A percentile compares a stretch with the other conserved stretches of the same genome.
These are phyloP conservation scores for Postia placenta DNA, from an alignment of 768 basidiomycete species.

Conservation along the genomic window DNA sequence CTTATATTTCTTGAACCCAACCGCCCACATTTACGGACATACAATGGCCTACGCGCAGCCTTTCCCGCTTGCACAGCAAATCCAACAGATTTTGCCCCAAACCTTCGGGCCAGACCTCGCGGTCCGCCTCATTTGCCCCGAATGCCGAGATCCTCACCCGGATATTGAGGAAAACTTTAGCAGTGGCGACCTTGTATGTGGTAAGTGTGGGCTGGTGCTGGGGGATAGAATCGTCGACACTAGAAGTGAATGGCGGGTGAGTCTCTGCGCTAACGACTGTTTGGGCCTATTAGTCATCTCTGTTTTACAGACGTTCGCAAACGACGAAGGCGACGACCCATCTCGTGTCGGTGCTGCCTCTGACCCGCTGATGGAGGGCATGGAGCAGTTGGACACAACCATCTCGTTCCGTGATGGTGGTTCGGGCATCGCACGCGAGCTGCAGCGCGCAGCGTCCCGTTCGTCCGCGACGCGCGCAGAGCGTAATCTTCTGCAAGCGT, in stretches of 20 bases:
- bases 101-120: constrained; percentile 78
- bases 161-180: constrained; percentile 97
- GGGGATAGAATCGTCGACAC: constrained; percentile 98
- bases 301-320: constrained; percentile 86
- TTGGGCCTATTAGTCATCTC: constrained; percentile 4
- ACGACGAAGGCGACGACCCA: constrained; percentile 98
- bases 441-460: constrained; percentile 88
- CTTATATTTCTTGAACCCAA: not conserved
- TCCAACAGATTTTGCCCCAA: constrained; percentile 45
- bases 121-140: constrained; percentile 89
- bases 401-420: constrained; percentile 96
- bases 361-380: constrained; percentile 89
- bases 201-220: constrained; percentile 87
- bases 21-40: constrained; percentile 17
- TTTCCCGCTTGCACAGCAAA: constrained; percentile 65
- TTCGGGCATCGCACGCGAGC: constrained; percentile 83
- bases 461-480: constrained; percentile 75
- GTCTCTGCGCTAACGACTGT: constrained; percentile 26
- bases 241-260: constrained; percentile 94
- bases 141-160: constrained; percentile 90
- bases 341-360: constrained; percentile 98
- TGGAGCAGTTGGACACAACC: constrained; percentile 90
- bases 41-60: constrained; percentile 71
- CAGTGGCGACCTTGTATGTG: constrained; percentile 95
- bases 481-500: constrained; percentile 81